A percentile compares a stretch with the other conserved stretches of the same genome.
These are phyloP conservation scores for Aspergillus cejpii DNA, from an alignment of 2,329 filamentous ascomycete genomes.

Conservation along the genomic window DNA sequence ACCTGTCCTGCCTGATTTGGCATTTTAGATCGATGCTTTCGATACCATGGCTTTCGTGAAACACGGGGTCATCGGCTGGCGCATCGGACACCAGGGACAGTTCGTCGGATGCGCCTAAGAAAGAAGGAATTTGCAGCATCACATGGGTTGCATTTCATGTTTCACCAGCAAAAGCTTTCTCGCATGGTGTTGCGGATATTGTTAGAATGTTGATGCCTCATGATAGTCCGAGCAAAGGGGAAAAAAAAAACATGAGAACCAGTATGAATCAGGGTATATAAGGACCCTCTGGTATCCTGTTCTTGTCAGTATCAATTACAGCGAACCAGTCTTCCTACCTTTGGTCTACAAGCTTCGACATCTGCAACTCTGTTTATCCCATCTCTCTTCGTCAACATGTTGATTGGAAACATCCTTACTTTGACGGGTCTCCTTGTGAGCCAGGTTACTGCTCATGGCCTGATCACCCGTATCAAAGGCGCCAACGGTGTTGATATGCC, in stretches of 20 bases:
- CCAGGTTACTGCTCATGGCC: constrained; percentile 52
- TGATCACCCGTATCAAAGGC: constrained; percentile 51
- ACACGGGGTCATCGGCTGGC: neutral
- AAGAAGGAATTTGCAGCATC: neutral
- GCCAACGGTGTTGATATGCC: constrained; percentile 59
- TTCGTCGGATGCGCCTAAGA: neutral
- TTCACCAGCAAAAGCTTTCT: neutral
- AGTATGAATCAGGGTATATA: neutral
- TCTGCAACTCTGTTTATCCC: neutral
- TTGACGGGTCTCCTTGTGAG: constrained; percentile 3
- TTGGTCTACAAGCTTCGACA: neutral
- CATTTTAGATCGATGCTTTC: neutral
- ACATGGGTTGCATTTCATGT: neutral
- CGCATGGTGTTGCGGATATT: neutral
- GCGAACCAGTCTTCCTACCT: neutral
- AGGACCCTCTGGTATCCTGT: neutral
- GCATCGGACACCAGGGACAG: neutral
- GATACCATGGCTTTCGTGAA: constrained; percentile 1
- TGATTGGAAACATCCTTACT: neutral
- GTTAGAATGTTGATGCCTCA: neutral
- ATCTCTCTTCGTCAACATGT: neutral
- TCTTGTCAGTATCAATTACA: neutral
- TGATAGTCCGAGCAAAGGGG: neutral
- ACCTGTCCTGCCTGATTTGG: neutral
- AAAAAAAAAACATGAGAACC: neutral